phyloP scores from a whole-genome alignment of 2,329 filamentous ascomycete genomes.

The Lasiodiplodia citricola region DNA sequence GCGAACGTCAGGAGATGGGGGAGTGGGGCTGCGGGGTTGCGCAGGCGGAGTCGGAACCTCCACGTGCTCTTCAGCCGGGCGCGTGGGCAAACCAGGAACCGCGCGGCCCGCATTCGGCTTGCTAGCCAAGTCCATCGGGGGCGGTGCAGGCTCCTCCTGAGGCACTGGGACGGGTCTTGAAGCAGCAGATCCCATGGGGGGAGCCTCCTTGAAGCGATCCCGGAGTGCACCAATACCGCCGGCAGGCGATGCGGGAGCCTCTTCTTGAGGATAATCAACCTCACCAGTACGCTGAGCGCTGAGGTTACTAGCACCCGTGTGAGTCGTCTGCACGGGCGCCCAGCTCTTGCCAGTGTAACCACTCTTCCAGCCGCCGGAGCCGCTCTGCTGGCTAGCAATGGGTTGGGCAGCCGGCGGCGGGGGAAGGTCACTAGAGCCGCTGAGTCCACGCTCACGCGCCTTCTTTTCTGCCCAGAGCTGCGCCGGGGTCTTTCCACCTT shows the following conservation, averaged over 20 bases:
- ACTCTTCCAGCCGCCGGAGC: slow-evolving; percentile 79
- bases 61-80: slow-evolving; percentile 57
- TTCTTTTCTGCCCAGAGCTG: slow-evolving; percentile 99
- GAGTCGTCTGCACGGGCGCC: slow-evolving; percentile 78
- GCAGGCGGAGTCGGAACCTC: slow-evolving; percentile 49
- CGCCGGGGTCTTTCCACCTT: slow-evolving; percentile 94
- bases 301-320: slow-evolving; percentile 64
- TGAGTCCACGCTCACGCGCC: slow-evolving; percentile 71
- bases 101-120: slow-evolving; percentile 70
- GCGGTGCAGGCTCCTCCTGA: slow-evolving; percentile 55
- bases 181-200: slow-evolving; percentile 67
- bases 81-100: slow-evolving; percentile 75
- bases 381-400: slow-evolving; percentile 68
- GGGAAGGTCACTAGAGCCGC: slow-evolving; percentile 57
- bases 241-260: slow-evolving; percentile 60
- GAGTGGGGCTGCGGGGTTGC: slow-evolving; percentile 50
- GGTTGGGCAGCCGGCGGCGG: slow-evolving; percentile 49
- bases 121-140: slow-evolving; percentile 69
- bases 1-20: slow-evolving; percentile 56
- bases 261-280: slow-evolving; percentile 55
- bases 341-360: slow-evolving; percentile 89
- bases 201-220: slow-evolving; percentile 81
- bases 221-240: slow-evolving; percentile 76
- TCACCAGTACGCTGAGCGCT: slow-evolving; percentile 69
- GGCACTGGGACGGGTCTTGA: slow-evolving; percentile 45